Conservation (phyloP, 352 stramenopile genomes). For the Globisporangium cystogenes region DNA sequence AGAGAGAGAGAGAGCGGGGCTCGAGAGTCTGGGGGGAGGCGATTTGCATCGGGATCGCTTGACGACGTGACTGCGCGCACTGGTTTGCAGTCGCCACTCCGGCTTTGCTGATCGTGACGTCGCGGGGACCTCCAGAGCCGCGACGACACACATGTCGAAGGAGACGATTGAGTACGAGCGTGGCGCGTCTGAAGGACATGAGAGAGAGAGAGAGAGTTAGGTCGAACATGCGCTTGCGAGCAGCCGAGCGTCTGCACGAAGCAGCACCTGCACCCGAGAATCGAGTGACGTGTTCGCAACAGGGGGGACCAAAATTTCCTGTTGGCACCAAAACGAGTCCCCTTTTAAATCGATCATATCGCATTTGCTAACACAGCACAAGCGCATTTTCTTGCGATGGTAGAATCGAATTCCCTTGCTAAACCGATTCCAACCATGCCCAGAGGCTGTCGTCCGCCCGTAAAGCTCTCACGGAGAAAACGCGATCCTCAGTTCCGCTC, state of each 20-base stretch:
- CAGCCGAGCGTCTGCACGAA: not conserved
- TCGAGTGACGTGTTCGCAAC: not conserved
- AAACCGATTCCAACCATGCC: not conserved
- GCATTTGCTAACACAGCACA: no score
- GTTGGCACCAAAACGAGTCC: not conserved
- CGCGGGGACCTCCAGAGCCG: not conserved
- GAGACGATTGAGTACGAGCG: no score
- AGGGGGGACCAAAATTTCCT: not conserved
- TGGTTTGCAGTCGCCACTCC: slow-evolving; percentile 2
- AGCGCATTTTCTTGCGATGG: no score
- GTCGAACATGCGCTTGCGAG: not conserved
- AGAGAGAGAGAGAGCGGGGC: not conserved
- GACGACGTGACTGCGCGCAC: no score
- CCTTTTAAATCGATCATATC: not conserved
- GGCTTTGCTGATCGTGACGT: slow-evolving; percentile 1
- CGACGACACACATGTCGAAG: not conserved
- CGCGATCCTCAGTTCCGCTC: not conserved
- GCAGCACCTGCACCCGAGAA: not conserved
- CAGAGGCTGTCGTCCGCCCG: not conserved
- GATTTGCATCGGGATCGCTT: no score
- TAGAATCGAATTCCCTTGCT: not conserved
- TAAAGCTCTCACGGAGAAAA: not conserved
- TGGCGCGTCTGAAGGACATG: no score
- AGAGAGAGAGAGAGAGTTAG: no score
- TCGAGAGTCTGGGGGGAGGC: no score